phyloP scores from a whole-genome alignment of 2,329 filamentous ascomycete genomes.

The Teratosphaeriaceae sp. region DNA sequence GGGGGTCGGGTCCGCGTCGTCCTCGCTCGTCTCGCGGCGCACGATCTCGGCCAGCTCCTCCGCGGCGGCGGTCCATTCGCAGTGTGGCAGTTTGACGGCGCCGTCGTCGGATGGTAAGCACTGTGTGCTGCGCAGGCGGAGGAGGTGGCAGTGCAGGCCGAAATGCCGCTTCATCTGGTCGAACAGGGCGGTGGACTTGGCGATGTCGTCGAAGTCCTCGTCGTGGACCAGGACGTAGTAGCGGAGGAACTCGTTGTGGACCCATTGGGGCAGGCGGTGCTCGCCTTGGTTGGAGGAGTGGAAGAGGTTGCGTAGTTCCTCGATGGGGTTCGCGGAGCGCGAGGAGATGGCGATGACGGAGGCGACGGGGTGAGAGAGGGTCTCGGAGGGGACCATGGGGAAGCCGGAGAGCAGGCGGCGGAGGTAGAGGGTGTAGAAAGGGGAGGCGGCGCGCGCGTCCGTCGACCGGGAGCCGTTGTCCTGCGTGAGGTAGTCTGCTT shows the following conservation, averaged over 20 bases:
- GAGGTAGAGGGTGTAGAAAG: slow-evolving; percentile 80
- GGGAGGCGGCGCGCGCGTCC: slow-evolving; percentile 25
- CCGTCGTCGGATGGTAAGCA: slow-evolving; percentile 89
- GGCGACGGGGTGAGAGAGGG: slow-evolving; percentile 89
- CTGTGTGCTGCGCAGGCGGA: slow-evolving; percentile 76
- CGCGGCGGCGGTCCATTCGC: slow-evolving; percentile 80
- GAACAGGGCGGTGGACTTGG: slow-evolving; percentile 80
- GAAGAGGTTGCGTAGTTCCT: slow-evolving; percentile 79
- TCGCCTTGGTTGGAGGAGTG: slow-evolving; percentile 74
- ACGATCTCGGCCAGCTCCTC: slow-evolving; percentile 74
- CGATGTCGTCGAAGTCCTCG: slow-evolving; percentile 90
- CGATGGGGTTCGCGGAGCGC: slow-evolving; percentile 72
- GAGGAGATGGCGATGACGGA: slow-evolving; percentile 95
- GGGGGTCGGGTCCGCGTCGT: slow-evolving; percentile 63
- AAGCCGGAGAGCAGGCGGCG: slow-evolving; percentile 75
- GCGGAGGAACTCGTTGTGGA: slow-evolving; percentile 83
- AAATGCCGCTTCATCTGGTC: slow-evolving; percentile 99
- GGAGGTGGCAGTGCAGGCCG: slow-evolving; percentile 86
- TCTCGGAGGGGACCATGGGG: slow-evolving; percentile 76
- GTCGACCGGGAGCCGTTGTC: slow-evolving; percentile 17
- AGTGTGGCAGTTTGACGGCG: slow-evolving; percentile 70
- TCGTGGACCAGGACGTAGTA: slow-evolving; percentile 98
- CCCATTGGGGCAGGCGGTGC: slow-evolving; percentile 70
- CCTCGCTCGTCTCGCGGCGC: slow-evolving; percentile 47
- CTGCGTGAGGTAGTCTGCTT: slow-evolving; percentile 39